Evolutionary conservation across 2,329 filamentous ascomycete species (phyloP), one percentile per base, ranked within the genome.

Genomic region (Fusarium guadeloupense): DNA sequence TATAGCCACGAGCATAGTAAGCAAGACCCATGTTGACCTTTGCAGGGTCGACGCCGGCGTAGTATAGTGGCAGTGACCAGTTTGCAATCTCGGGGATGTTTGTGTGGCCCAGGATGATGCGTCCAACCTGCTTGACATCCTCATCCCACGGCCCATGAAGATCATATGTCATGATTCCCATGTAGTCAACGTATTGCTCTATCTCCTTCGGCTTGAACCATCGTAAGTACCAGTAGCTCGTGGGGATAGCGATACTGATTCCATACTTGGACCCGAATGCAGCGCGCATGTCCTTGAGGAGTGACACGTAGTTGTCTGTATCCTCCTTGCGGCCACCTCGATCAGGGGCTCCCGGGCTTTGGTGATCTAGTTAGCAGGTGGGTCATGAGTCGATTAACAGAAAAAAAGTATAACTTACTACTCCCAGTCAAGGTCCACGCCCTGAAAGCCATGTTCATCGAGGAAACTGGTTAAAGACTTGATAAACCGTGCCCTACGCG

Each of bases 11-110:
- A 0, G 80, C 81, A 50, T 84, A 84, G 45, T 73, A 77, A 1
- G 79, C 79, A 3, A 82, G 44, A 0, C 81, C 82, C 7, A 83
- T 62, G 50, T 78, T 78, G 25, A 83, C 66, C 59, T 83, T 80
- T 3, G 35, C 25, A 0, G 76, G 72, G 46, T 76, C 55, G 1
- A 83, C 43, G 2, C 71, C 70, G 31, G 75, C 75, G 49, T 73
- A 77, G 75, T 77, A 81, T 0, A 83, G 49, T 0, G 77, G 76
- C 0, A 73, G 30, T 0, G 76, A 69, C 3, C 72, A 65, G 5
- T 71, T 71, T 2, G 61, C 47, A 19, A 82, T 80, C 40, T 81
- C 79, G 0, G 65, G 63, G 5, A 83, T 71, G 42, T 81, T 72
- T 5, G 79, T 74, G 26, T 83, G 80, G 4, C 73, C 68, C 2